These are phyloP conservation scores for Epipyxis sp. DNA, from an alignment of 108 stramenopile genomes.

Conservation along the genomic window DNA sequence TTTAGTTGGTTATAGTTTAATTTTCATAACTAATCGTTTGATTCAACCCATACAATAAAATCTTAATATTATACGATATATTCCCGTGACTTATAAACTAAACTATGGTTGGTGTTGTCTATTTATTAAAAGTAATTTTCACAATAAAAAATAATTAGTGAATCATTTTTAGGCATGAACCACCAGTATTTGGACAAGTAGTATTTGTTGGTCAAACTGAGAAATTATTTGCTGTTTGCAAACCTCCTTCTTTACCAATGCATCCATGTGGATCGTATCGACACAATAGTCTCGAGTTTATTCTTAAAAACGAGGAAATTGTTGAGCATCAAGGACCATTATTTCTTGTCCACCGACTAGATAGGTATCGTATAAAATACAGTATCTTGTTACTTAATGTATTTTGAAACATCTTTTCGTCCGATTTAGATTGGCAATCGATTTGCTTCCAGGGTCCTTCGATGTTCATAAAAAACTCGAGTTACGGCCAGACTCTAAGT, in stretches of 20 bases:
- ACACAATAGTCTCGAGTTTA: conserved; percentile 8
- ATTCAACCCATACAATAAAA: too few species aligned
- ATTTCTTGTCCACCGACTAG: conserved; percentile 24
- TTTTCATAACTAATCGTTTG: too few species aligned
- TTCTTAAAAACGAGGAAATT: not conserved
- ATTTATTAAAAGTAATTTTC: not conserved
- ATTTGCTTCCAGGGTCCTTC: not conserved
- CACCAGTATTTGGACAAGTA: conserved; percentile 52
- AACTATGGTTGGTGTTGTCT: not conserved
- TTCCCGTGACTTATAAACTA: too few species aligned
- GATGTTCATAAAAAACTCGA: too few species aligned
- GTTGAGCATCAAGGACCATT: not conserved
- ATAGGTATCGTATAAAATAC: too few species aligned
- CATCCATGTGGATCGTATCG: conserved; percentile 88
- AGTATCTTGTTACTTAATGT: too few species aligned
- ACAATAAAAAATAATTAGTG: not conserved
- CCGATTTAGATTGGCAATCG: not conserved
- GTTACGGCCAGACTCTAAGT: not conserved
- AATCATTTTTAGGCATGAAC: conserved; percentile 61
- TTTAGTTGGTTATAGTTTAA: too few species aligned
- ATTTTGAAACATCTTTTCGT: not conserved
- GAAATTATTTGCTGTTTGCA: conserved; percentile 68
- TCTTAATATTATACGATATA: too few species aligned
- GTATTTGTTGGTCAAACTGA: conserved; percentile 63
- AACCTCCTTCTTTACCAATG: conserved; percentile 81